Evolutionary conservation across 208 protist species (phyloP), one percentile per base, ranked within the genome.

Genomic region (Leishmania martiniquensis): DNA sequence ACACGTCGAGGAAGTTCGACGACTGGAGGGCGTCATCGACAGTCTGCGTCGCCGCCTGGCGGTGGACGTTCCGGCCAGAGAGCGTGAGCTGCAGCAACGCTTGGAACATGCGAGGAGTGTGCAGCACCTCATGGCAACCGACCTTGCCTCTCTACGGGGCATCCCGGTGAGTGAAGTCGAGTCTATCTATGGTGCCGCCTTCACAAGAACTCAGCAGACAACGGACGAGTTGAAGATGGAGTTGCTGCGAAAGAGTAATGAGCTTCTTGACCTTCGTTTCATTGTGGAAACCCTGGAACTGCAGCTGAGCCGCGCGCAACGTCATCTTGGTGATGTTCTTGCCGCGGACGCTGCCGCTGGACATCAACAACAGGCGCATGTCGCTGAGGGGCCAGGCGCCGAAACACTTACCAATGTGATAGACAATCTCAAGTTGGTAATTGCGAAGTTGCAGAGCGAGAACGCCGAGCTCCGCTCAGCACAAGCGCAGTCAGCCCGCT

Each of bases 241-340:
- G 78, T 55, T 91, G 52, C 77, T 89, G 62, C 70, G 83, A 69
- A 88, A 89, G 77, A 85, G 76, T 59, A 90, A 90, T 75, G 81
- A 89, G 51, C 54, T 98, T 32, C 81, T 95, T 15, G 91, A 96
- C 66, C 85, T 96, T 15, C 85, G 88, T 51, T 96, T 95, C 78
- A 87, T 76, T 45, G 78, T 84, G 29, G 95, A 98, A 75, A 85
- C 85, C 32, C 76, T 94, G 44, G 79, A 88, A 44, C 78, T 95
- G 54, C 84, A 87, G 72, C 81, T 91, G n/a, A 77, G 74, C 57
- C 86, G 92, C 20, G 69, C 93, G 34, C 80, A 95, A 75, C 87
- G 89, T 25, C 92, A 96, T 60, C 63, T 97, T 68, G 67, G 90
- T 20, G 88, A 93, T 17, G 66, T 93, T 29, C 72, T 90, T 25